Percentiles rank a stretch among this genome's conserved stretches.
Evolutionary conservation across 2,329 filamentous ascomycete species (phyloP).

Genomic region (Zymoseptoria brevis): DNA sequence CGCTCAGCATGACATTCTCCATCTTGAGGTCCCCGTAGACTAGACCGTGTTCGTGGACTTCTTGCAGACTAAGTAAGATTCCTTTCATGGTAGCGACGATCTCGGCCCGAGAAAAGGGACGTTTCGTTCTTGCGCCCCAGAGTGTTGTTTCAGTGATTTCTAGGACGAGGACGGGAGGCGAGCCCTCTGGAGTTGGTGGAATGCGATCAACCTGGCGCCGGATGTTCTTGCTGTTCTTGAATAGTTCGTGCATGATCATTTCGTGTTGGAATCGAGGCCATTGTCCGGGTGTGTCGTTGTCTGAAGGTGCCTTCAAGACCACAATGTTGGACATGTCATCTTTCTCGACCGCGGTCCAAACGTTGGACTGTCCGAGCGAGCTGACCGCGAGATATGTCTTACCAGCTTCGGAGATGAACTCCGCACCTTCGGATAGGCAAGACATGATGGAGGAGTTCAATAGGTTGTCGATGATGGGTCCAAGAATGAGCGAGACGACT

Average conservation of each 20-base stretch:
- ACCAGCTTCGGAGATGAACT: constrained; percentile 18
- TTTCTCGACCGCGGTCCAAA: constrained; percentile 20
- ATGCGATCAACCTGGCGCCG: constrained; percentile 24
- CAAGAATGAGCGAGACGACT: not conserved
- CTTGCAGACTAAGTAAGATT: constrained; percentile 18
- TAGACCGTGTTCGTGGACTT: constrained; percentile 21
- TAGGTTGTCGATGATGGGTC: not conserved
- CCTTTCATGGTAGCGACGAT: constrained; percentile 16
- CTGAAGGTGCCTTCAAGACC: constrained; percentile 22
- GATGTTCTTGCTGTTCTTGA: constrained; percentile 19
- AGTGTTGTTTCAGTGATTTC: constrained; percentile 22
- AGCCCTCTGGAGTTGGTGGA: constrained; percentile 8
- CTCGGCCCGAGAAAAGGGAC: constrained; percentile 21
- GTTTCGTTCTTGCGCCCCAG: constrained; percentile 21
- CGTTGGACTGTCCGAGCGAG: constrained; percentile 23
- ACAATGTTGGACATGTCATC: constrained; percentile 16
- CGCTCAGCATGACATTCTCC: constrained; percentile 25
- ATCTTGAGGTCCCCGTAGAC: constrained; percentile 27
- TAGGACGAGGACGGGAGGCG: constrained; percentile 22
- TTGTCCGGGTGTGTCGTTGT: constrained; percentile 11
- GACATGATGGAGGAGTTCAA: constrained; percentile 2
- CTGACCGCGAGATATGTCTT: constrained; percentile 24
- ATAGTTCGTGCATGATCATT: constrained; percentile 27
- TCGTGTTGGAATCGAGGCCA: constrained; percentile 24
- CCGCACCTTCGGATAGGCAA: constrained; percentile 16